phyloP scores from a whole-genome alignment of 2,329 filamentous ascomycete genomes.

The Stagonosporopsis chrysanthemi region DNA sequence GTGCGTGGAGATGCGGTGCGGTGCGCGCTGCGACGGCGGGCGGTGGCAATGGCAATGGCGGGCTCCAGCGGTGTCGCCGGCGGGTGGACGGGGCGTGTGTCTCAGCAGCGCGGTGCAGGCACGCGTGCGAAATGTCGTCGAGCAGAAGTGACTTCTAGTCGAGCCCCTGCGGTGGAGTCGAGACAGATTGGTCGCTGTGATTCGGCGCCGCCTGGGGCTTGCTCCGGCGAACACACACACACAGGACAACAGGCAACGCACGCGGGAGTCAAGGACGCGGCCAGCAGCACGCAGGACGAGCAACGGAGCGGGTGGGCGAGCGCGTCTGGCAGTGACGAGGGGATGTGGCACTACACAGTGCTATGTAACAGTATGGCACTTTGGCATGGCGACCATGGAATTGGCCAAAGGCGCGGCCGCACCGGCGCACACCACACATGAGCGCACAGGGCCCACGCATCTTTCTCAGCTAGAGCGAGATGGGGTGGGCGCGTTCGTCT shows the following conservation, averaged over 20 bases:
- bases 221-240: slow-evolving; percentile 9
- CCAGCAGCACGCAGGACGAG: neutral
- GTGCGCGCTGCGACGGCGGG: neutral
- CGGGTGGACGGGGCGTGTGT: slow-evolving; percentile 7
- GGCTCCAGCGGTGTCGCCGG: slow-evolving; percentile 8
- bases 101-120: slow-evolving; percentile 13
- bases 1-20: slow-evolving; percentile 8
- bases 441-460: slow-evolving; percentile 18
- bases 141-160: slow-evolving; percentile 17
- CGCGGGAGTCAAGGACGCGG: too few species aligned
- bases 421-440: too few species aligned
- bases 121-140: slow-evolving; percentile 21
- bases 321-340: neutral
- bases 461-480: slow-evolving; percentile 15
- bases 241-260: neutral
- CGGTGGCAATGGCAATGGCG: slow-evolving; percentile 12
- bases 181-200: slow-evolving; percentile 30
- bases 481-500: slow-evolving; percentile 11
- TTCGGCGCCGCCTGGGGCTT: slow-evolving; percentile 23
- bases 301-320: neutral
- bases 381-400: slow-evolving; percentile 8
- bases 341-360: slow-evolving; percentile 4
- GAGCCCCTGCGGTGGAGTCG: slow-evolving; percentile 32
- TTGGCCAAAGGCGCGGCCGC: slow-evolving; percentile 19
- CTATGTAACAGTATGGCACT: slow-evolving; percentile 7